Percentiles rank a stretch among this genome's conserved stretches.
phyloP scores from a whole-genome alignment of 83 land plant species.

The Larix sibirica region DNA sequence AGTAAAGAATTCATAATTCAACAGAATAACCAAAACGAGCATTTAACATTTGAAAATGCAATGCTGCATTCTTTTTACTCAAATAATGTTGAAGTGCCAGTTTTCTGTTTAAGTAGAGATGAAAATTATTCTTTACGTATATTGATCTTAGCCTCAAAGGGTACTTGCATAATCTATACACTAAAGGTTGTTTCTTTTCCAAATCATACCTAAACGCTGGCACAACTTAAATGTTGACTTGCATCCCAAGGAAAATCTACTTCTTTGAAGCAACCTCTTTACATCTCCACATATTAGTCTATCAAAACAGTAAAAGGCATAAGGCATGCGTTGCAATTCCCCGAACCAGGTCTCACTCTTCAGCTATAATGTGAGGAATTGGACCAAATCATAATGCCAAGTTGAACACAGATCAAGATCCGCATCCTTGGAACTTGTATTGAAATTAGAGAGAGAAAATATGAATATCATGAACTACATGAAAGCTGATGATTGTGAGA shows the following conservation, averaged over 20 bases:
- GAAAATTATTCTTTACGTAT: neutral
- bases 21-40: neutral
- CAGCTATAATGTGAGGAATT: neutral
- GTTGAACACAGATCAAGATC: neutral
- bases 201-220: neutral
- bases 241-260: neutral
- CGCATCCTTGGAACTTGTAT: neutral
- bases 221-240: neutral
- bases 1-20: too few relatives aligned
- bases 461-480: neutral
- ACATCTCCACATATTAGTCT: neutral
- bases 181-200: neutral
- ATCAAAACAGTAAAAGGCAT: neutral
- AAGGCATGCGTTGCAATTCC: neutral
- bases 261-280: neutral
- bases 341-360: too few relatives aligned
- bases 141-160: neutral
- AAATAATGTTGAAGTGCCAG: neutral
- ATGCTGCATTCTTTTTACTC: neutral
- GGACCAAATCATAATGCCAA: constrained; percentile 1
- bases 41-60: neutral
- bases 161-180: neutral
- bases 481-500: neutral
- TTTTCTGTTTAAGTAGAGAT: neutral
- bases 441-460: neutral